phyloP scores from a whole-genome alignment of 331 rosid species.

The Stylosanthes scabra region DNA sequence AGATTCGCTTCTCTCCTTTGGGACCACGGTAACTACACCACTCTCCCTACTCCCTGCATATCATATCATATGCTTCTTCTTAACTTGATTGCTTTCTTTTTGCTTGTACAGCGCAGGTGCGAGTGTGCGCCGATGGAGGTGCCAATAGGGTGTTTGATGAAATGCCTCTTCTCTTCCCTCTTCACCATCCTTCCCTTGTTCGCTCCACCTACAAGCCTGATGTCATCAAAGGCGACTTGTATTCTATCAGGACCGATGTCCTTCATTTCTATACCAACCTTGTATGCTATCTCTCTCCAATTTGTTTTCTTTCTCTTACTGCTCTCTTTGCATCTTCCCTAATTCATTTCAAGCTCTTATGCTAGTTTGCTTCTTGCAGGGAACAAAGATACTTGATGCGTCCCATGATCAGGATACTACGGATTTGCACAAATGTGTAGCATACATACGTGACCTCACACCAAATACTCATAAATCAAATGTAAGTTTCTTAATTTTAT shows the following conservation, averaged over 20 bases:
- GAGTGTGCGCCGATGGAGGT: too few relatives aligned
- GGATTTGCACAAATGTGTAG: conserved; percentile 89
- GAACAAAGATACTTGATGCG: conserved; percentile 75
- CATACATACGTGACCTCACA: conserved; percentile 54
- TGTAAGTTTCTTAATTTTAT: conserved; percentile 68
- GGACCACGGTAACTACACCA: too few relatives aligned
- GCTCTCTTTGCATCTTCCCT: too few relatives aligned
- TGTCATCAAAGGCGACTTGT: conserved; percentile 94
- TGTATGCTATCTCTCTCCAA: conserved; percentile 44
- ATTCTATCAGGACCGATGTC: conserved; percentile 82
- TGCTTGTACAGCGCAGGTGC: conserved; percentile 62
- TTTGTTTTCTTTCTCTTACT: conserved; percentile 26
- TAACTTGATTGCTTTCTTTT: not conserved
- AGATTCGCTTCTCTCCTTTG: conserved; percentile 84
- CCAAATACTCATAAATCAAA: conserved; percentile 56
- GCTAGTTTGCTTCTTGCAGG: conserved; percentile 61
- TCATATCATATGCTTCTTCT: not conserved
- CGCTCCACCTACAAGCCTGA: too few relatives aligned
- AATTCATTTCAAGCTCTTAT: conserved; percentile 32
- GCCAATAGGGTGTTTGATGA: conserved; percentile 93
- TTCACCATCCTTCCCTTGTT: conserved; percentile 56
- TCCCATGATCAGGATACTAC: conserved; percentile 95
- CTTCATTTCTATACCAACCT: conserved; percentile 65
- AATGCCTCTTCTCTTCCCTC: conserved; percentile 78
- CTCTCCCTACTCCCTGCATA: too few relatives aligned